These are phyloP conservation scores for Linderina pennispora DNA, from an alignment of 192 early-diverging fungal species.

Conservation along the genomic window DNA sequence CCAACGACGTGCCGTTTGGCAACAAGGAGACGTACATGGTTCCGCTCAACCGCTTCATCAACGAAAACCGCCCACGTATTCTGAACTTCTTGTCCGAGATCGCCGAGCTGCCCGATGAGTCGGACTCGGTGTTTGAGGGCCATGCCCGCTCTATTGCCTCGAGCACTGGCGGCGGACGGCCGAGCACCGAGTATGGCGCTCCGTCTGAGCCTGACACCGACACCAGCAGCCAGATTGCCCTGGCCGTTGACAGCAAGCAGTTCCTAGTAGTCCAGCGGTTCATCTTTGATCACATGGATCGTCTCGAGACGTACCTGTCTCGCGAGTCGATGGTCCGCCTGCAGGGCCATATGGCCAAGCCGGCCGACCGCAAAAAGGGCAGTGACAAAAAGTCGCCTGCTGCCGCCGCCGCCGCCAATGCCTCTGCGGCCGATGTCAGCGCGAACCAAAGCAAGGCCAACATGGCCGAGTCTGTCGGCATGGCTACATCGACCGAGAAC, in stretches of 20 bases:
- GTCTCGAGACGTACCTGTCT: slow-evolving; percentile 60
- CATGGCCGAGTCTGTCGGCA: slow-evolving; percentile 1
- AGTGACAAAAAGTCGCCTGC: slow-evolving; percentile 11
- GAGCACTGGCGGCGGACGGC: slow-evolving; percentile 19
- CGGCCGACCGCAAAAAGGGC: slow-evolving; percentile 35
- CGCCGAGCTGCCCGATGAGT: slow-evolving; percentile 48
- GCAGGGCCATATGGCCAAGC: slow-evolving; percentile 23
- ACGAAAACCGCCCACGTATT: slow-evolving; percentile 74
- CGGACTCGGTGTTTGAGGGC: slow-evolving; percentile 39
- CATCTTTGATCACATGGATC: slow-evolving; percentile 62
- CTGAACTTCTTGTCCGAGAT: slow-evolving; percentile 75
- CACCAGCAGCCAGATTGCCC: slow-evolving; percentile 3
- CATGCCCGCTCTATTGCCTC: slow-evolving; percentile 33
- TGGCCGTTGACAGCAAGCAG: slow-evolving; percentile 43
- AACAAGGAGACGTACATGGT: slow-evolving; percentile 94
- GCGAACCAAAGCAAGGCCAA: slow-evolving; percentile 5
- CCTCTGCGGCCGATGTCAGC: background rate
- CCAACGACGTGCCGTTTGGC: slow-evolving; percentile 93
- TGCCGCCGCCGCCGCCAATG: background rate
- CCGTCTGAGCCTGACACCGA: slow-evolving; percentile 27
- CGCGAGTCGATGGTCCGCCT: slow-evolving; percentile 49
- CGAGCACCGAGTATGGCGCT: slow-evolving; percentile 25
- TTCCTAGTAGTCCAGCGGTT: slow-evolving; percentile 57
- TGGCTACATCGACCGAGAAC: slow-evolving; percentile 53
- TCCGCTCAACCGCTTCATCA: slow-evolving; percentile 82